These are phyloP conservation scores for Podospora comata DNA, from an alignment of 495 filamentous ascomycete genomes.

Conservation along the genomic window DNA sequence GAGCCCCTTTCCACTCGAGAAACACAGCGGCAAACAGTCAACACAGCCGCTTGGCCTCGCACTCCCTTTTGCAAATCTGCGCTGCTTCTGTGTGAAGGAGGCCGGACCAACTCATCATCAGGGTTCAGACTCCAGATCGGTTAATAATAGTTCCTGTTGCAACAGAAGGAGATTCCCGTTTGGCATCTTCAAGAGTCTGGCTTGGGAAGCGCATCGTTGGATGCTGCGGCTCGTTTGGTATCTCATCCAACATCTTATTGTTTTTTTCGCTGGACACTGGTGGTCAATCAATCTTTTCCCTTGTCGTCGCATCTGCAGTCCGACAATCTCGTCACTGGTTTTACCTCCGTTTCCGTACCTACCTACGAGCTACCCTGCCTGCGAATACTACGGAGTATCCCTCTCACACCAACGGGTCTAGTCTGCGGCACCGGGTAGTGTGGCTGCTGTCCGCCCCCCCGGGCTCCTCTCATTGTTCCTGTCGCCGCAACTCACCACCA, in stretches of 20 bases:
- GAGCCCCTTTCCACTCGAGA: slow-evolving; percentile 10
- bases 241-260: neutral
- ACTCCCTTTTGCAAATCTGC: neutral
- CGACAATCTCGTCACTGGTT: neutral
- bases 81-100: slow-evolving; percentile 2
- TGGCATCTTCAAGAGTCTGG: neutral
- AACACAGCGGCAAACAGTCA: slow-evolving; percentile 18
- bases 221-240: neutral
- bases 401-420: neutral
- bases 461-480: neutral
- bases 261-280: neutral
- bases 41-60: slow-evolving; percentile 4
- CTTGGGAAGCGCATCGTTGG: neutral
- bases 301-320: neutral
- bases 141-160: neutral
- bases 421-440: neutral
- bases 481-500: slow-evolving; percentile 10
- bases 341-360: neutral
- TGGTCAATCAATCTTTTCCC: slow-evolving; percentile 1
- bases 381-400: neutral
- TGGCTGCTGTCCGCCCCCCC: slow-evolving; percentile 1
- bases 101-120: neutral
- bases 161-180: neutral
- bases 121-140: neutral
- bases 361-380: neutral